Base-by-base conservation (phyloP, 164 flowering plant species). In the Dillenia suffruticosa region DNA sequence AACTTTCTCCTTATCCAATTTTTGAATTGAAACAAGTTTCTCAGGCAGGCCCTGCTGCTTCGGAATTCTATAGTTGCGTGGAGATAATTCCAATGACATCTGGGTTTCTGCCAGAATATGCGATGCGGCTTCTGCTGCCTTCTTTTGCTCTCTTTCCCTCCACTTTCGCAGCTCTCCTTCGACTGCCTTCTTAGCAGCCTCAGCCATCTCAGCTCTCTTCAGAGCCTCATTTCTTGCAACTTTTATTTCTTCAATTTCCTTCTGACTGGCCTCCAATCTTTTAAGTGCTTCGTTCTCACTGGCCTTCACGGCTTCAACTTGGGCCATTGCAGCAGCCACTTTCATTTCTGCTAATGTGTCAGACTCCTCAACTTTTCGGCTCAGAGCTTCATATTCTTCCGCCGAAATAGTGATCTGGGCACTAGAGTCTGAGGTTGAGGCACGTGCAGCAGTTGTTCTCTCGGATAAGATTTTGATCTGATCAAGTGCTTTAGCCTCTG, bases 321-420 rank as follows among this genome's bases (percentile, higher is more conserved):
- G 93, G 46, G 96, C 98, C 74, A 77, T 58, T 49, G 94, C 97
- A 67, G 98, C 97, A 53, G 80, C 90, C 61, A 93, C 90, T 73
- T 84, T 93, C 96, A 93, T 83, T 61, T 83, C 90, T 15, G 92
- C 83, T 51, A 93, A 64, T 61, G 51, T 70, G 22, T 84, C 88
- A 7, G 88, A 89, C 68, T 89, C 97, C 65, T 77, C 89, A 11
- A 80, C 91, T 65, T 91, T 90, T 15, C 83, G 67, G 58, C 84
- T 86, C 70, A 94, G 72, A 57, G 91, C 70, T 50, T 89, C 84
- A 59, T 72, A 87, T 63, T 91, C 97, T 17, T 91, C 95, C 51
- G 57, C 74, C 9, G 99, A 94, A 26, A 94, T 69, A 10, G 83
- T 83, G 51, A 94, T 85, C 19, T 84, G 72, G 40, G 89, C 82